phyloP scores from a whole-genome alignment of 345 rosid species.

The Schrenkiella parvula region DNA sequence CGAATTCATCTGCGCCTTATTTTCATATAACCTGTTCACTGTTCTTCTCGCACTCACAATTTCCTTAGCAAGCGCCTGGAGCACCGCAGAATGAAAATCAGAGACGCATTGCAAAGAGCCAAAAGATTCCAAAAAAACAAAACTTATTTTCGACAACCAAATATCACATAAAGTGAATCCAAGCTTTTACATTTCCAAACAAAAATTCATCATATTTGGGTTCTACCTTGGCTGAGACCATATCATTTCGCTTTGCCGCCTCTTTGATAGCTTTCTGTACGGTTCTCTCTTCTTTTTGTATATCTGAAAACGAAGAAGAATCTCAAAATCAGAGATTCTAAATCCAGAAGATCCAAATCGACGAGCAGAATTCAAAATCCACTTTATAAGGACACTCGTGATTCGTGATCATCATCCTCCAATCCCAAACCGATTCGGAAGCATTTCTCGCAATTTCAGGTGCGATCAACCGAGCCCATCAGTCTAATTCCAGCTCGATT shows the following conservation, averaged over 20 bases:
- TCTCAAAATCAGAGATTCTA: neutral
- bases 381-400: neutral
- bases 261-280: conserved; percentile 91
- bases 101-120: neutral
- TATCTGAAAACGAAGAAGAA: conserved; percentile 46
- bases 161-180: neutral
- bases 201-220: neutral
- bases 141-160: neutral
- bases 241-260: conserved; percentile 86
- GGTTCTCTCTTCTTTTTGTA: conserved; percentile 77
- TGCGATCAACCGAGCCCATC: neutral
- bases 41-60: conserved; percentile 76
- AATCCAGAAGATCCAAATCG: neutral
- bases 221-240: conserved; percentile 81
- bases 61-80: conserved; percentile 82
- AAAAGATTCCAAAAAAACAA: neutral
- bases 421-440: neutral
- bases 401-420: neutral
- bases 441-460: neutral
- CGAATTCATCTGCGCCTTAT: conserved; percentile 92
- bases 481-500: neutral
- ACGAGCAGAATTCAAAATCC: neutral
- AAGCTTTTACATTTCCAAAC: neutral
- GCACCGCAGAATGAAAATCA: neutral
- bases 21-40: conserved; percentile 76